Percentiles rank a stretch among this genome's conserved stretches.
phyloP scores from a whole-genome alignment of 2,329 filamentous ascomycete genomes.

The Neonectria ditissima region DNA sequence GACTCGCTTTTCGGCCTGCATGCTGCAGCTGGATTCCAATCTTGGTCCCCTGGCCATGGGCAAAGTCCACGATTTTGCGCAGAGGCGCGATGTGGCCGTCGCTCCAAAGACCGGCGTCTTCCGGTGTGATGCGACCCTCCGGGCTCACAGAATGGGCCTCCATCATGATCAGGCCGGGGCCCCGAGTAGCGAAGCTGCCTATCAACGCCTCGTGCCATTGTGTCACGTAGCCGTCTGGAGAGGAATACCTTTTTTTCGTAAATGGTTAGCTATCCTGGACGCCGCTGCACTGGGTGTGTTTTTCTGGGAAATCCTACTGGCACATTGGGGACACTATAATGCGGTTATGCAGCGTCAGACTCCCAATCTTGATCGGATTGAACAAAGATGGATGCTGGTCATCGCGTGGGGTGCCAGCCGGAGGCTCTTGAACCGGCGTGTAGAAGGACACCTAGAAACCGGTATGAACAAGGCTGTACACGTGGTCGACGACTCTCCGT shows the following conservation, averaged over 20 bases:
- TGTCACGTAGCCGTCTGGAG: not conserved
- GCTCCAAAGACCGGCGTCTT: constrained; percentile 76
- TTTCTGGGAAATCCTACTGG: not conserved
- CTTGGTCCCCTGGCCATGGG: constrained; percentile 57
- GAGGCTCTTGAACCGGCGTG: not conserved
- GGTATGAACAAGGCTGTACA: too few relatives aligned
- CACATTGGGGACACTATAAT: not conserved
- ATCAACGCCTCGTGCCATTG: not conserved
- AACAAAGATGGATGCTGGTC: not conserved
- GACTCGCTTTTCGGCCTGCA: constrained; percentile 74
- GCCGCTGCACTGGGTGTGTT: not conserved
- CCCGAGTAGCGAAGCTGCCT: not conserved
- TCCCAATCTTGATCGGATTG: constrained; percentile 61
- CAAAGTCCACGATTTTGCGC: constrained; percentile 70
- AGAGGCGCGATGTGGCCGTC: constrained; percentile 75
- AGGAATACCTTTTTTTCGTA: not conserved
- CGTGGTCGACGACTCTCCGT: too few relatives aligned
- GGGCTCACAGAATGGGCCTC: not conserved
- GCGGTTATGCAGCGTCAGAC: not conserved
- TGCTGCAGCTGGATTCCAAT: constrained; percentile 81
- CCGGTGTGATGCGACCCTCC: constrained; percentile 62
- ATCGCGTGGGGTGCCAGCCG: not conserved
- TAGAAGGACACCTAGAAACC: not conserved
- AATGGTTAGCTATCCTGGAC: not conserved
- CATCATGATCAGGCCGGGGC: not conserved